phyloP scores from a whole-genome alignment of 163 green algal species.

The Scenedesmus sp. region DNA sequence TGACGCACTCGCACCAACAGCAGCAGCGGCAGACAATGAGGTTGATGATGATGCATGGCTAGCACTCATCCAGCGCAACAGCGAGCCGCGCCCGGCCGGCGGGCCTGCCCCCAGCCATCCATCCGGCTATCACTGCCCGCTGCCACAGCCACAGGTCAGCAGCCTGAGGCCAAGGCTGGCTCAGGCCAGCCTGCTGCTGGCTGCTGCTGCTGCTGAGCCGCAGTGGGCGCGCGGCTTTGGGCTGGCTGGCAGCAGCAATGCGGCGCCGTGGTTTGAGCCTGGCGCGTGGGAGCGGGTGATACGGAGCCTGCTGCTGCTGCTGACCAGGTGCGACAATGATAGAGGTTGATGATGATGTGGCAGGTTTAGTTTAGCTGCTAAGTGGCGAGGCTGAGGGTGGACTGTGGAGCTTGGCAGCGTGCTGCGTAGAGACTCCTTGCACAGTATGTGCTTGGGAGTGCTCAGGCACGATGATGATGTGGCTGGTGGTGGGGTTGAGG shows the following conservation, averaged over 20 bases:
- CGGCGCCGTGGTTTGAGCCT: constrained; percentile 9
- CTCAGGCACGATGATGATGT: too few species aligned
- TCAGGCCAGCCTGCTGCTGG: not conserved
- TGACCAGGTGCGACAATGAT: constrained; percentile 1
- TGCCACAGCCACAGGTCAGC: not conserved
- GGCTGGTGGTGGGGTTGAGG: too few species aligned
- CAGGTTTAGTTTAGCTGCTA: not conserved
- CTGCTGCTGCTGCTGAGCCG: constrained; percentile 15
- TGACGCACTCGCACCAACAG: not conserved
- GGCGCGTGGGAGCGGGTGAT: not conserved
- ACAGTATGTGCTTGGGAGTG: too few species aligned
- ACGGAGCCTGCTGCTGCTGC: constrained; percentile 16
- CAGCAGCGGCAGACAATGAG: not conserved
- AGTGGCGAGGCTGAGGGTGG: not conserved
- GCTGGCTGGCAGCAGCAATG: not conserved
- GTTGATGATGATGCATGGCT: constrained; percentile 20
- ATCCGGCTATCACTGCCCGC: not conserved
- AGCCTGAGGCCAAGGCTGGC: constrained; percentile 5
- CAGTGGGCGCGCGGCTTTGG: not conserved
- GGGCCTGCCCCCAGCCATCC: not conserved
- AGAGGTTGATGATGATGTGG: not conserved
- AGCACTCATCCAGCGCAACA: constrained; percentile 2
- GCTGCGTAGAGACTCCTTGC: too few species aligned
- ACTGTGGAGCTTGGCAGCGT: too few species aligned
- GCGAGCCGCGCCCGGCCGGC: not conserved